phyloP scores from a whole-genome alignment of 1,284 basidiomycete genomes.

The Heterobasidion annosum region DNA sequence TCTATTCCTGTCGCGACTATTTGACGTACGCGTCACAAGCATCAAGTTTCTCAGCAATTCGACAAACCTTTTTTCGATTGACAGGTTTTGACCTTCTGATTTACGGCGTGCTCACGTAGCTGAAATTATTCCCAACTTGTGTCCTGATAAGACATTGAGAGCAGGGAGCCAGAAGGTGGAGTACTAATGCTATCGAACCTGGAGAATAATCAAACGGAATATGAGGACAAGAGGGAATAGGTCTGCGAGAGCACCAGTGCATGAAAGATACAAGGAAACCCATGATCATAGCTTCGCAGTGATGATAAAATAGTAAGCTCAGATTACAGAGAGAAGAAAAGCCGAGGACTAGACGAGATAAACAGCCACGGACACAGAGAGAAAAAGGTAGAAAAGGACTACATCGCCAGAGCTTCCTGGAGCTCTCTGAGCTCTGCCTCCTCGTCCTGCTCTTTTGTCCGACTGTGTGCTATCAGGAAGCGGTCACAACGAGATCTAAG shows the following conservation, averaged over 20 bases:
- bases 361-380: conserved; percentile 3
- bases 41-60: neutral
- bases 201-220: neutral
- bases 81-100: no score
- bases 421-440: conserved; percentile 87
- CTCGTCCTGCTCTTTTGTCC: conserved; percentile 72
- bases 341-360: conserved; percentile 6
- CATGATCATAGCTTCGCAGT: neutral
- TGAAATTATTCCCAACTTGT: neutral
- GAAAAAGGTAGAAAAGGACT: conserved; percentile 11
- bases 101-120: neutral
- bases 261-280: neutral
- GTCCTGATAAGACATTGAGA: neutral
- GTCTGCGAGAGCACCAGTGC: neutral
- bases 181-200: neutral
- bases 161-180: neutral
- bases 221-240: neutral
- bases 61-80: no score
- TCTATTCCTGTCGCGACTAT: neutral
- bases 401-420: conserved; percentile 90
- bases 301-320: neutral
- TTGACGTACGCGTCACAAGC: neutral
- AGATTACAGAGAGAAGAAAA: neutral
- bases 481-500: conserved; percentile 3
- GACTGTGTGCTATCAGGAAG: conserved; percentile 24